Evolutionary conservation across 2,329 filamentous ascomycete species (phyloP).

Genomic region (Ceratocystis huliohia): DNA sequence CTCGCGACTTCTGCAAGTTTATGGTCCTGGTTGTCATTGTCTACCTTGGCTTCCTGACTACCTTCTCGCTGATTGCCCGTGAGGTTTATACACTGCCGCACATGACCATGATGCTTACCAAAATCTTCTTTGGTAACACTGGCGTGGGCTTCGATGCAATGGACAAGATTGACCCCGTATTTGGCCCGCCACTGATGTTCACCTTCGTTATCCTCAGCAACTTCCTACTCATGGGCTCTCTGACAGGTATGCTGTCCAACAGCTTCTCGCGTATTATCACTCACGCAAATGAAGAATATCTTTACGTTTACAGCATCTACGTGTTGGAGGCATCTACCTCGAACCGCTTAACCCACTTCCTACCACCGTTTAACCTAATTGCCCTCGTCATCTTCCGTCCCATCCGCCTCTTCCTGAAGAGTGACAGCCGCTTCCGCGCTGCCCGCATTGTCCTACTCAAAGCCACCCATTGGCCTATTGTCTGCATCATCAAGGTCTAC

Average conservation of each 20-base stretch:
- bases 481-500: constrained; percentile 55
- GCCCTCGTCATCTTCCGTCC: constrained; percentile 61
- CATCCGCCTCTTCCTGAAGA: constrained; percentile 53
- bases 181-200: constrained; percentile 51
- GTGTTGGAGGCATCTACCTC: constrained; percentile 55
- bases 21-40: constrained; percentile 66
- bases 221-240: constrained; percentile 63
- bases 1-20: constrained; percentile 82
- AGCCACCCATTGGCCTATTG: constrained; percentile 53
- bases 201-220: constrained; percentile 67
- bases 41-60: constrained; percentile 81
- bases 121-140: constrained; percentile 69
- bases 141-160: constrained; percentile 62
- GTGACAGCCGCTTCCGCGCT: constrained; percentile 49
- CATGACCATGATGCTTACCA: constrained; percentile 66
- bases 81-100: constrained; percentile 50
- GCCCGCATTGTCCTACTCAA: constrained; percentile 51
- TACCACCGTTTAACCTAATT: constrained; percentile 61
- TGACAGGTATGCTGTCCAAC: constrained; percentile 68
- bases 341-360: constrained; percentile 57
- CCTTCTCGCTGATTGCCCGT: constrained; percentile 65
- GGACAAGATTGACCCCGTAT: constrained; percentile 45
- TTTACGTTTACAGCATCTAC: constrained; percentile 60
- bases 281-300: constrained; percentile 59
- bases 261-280: constrained; percentile 54